These are phyloP conservation scores for Aspergillus sp. DNA, from an alignment of 2,329 filamentous ascomycete species.

Conservation along the genomic window DNA sequence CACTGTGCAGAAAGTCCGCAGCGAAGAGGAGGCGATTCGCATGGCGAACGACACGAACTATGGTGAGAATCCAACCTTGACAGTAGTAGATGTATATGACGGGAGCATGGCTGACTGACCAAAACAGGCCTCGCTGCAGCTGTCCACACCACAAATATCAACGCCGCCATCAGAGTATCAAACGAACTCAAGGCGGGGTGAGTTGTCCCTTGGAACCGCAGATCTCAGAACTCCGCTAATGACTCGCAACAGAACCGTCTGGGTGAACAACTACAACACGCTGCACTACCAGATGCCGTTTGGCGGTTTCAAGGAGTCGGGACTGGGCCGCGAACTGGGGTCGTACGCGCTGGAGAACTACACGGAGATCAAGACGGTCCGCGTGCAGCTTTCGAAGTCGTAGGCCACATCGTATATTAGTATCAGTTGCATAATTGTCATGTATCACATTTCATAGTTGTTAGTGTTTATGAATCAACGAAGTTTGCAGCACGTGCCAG, in stretches of 20 bases:
- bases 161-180: conserved; percentile 75
- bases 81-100: no score
- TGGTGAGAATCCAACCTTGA: conserved; percentile 41
- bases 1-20: conserved; percentile 73
- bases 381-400: not conserved
- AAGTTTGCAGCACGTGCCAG: no score
- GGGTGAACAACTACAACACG: conserved; percentile 71
- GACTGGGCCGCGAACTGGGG: conserved; percentile 43
- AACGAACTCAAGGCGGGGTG: conserved; percentile 56
- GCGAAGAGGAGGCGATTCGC: conserved; percentile 68
- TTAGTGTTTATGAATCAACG: no score
- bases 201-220: conserved; percentile 49
- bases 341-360: conserved; percentile 45
- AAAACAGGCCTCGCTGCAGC: conserved; percentile 72
- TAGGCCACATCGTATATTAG: not conserved
- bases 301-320: conserved; percentile 44
- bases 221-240: conserved; percentile 1
- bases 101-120: conserved; percentile 36
- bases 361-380: conserved; percentile 44
- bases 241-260: conserved; percentile 49
- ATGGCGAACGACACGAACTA: conserved; percentile 74
- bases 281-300: conserved; percentile 43
- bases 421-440: not conserved
- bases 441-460: no score
- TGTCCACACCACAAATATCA: conserved; percentile 74